Conservation (phyloP, 495 filamentous ascomycete genomes). For the Chaetomium tenue region DNA sequence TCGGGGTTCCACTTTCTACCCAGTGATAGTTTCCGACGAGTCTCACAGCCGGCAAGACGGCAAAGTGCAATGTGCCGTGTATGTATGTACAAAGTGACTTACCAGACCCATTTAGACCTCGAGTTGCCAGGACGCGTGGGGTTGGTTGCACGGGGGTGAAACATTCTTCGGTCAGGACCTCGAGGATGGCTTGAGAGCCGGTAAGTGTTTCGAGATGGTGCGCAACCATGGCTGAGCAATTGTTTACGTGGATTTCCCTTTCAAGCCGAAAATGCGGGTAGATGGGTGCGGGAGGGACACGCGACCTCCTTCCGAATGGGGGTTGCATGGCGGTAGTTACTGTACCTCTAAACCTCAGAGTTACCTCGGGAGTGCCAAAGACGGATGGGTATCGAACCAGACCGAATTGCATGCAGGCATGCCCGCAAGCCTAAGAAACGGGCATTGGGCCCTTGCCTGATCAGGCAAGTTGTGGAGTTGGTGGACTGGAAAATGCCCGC, state of each 20-base stretch:
- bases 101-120: not conserved
- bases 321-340: not conserved
- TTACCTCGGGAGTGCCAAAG: not conserved
- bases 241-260: not conserved
- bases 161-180: not conserved
- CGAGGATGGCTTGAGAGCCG: too few relatives aligned
- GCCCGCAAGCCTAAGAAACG: not conserved
- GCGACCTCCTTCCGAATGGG: constrained; percentile 12
- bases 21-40: not conserved
- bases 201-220: not conserved
- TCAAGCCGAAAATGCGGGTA: not conserved
- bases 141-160: not conserved
- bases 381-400: not conserved
- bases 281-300: not conserved
- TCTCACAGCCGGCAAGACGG: constrained; percentile 3
- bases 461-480: not conserved
- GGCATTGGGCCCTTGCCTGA: not conserved
- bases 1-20: not conserved
- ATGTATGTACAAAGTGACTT: not conserved
- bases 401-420: not conserved
- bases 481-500: not conserved
- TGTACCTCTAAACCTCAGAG: not conserved
- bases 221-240: not conserved
- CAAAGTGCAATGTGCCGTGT: not conserved
- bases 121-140: not conserved